Percentiles rank a stretch among this genome's conserved stretches.
phyloP scores from a whole-genome alignment of 768 basidiomycete genomes.

The Lyophyllum semitale region DNA sequence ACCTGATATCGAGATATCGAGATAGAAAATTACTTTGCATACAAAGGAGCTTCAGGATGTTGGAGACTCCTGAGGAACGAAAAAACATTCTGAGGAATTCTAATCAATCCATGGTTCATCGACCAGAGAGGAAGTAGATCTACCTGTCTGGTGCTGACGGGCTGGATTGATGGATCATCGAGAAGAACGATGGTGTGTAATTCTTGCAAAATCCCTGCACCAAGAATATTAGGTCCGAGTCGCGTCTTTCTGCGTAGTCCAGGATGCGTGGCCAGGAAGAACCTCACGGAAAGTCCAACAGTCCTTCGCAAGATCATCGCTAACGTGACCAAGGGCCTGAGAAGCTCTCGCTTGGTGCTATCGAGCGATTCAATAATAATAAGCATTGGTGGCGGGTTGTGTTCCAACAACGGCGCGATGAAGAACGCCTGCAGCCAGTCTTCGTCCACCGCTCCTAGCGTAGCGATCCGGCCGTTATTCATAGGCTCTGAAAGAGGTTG shows the following conservation, averaged over 20 bases:
- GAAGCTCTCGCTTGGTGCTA: neutral
- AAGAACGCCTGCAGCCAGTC: neutral
- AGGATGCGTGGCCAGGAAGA: neutral
- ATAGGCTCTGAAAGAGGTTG: neutral
- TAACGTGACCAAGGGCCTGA: neutral
- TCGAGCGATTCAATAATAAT: neutral
- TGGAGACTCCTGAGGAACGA: neutral
- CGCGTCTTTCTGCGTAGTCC: neutral
- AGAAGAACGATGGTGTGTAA: neutral
- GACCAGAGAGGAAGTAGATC: neutral
- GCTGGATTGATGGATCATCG: neutral
- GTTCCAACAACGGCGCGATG: neutral
- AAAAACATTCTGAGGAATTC: neutral
- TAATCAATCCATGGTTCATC: neutral
- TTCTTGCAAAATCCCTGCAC: neutral
- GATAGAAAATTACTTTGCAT: neutral
- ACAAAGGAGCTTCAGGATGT: neutral
- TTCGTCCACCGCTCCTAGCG: neutral
- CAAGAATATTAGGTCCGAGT: neutral
- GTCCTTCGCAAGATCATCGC: neutral
- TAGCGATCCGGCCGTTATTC: neutral
- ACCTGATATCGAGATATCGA: neutral
- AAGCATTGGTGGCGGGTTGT: neutral
- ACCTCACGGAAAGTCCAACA: neutral
- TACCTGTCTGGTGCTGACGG: neutral